Percentiles rank a stretch among this genome's conserved stretches.
These are phyloP conservation scores for Puccinellia tenuiflora DNA, from an alignment of 176 grass and related monocot genomes.

Conservation along the genomic window DNA sequence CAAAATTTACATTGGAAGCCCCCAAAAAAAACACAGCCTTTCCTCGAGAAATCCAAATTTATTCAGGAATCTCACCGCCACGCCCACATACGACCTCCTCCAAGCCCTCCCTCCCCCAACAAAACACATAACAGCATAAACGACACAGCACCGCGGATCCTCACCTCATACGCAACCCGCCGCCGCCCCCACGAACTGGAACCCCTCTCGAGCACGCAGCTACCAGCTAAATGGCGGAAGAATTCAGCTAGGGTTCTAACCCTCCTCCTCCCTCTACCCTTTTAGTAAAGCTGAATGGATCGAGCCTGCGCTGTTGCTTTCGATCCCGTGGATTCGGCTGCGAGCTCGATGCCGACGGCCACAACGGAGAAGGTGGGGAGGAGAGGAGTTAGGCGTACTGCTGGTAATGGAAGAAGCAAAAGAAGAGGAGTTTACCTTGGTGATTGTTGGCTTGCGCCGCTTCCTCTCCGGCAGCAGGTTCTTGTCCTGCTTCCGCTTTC, in stretches of 20 bases:
- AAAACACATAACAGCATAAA: background rate
- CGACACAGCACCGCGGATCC: background rate
- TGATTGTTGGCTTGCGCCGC: too few species aligned
- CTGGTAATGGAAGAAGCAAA: background rate
- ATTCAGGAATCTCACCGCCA: background rate
- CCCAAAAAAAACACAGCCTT: background rate
- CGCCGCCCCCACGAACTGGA: background rate
- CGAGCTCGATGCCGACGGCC: background rate
- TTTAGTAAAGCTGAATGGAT: constrained; percentile 4
- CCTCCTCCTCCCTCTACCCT: background rate
- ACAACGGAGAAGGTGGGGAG: background rate
- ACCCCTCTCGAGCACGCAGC: constrained; percentile 15
- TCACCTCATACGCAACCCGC: background rate
- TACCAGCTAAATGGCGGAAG: background rate
- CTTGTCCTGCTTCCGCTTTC: too few species aligned
- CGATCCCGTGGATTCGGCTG: constrained; percentile 15
- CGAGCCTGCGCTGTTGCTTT: constrained; percentile 18
- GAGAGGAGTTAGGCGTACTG: background rate
- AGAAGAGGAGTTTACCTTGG: too few species aligned
- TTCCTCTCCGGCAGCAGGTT: too few species aligned
- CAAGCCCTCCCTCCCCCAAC: background rate
- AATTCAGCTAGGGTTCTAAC: background rate
- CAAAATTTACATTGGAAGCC: background rate
- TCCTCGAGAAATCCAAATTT: background rate
- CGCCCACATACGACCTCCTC: background rate